Evolutionary conservation across 2,329 filamentous ascomycete species (phyloP), one percentile per base, ranked within the genome.

Genomic region (Phaeophleospora eucalypticola): DNA sequence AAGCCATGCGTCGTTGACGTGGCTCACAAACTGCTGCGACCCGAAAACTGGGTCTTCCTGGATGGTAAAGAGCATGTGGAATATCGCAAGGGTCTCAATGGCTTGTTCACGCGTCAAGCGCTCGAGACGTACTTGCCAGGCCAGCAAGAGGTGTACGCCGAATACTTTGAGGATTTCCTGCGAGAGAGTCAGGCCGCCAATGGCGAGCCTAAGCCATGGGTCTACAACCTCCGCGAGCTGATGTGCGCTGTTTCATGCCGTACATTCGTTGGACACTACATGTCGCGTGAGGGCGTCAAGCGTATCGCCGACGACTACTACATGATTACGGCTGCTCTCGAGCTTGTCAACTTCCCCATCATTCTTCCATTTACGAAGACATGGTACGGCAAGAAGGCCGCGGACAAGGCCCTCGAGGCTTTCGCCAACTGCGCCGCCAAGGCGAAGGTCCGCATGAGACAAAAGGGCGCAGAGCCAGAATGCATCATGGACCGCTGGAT

Each of bases 401-500:
- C 91, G 48, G 88, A 95, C 63, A 89, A 95, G 83, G 89, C 95
- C 27, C 76, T 97, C 56, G 79, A 78, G 40, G 90, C 95, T 67
- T 97, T 97, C 65, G 74, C 85, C 66, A 90, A 89, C 71, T 96
- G 91, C 65, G 87, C 91, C 38, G 87, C 89, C 53, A 95, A 96
- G 78, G 86, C 87, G 71, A 95, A 93, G 76, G 84, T 89, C 33
- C 48, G 66, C 37, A 68, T 97, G 87, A 59, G 58, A 83, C 84
- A 60, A 84, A 88, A 45, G 88, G 91, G 90, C 62, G 90, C 89
- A 55, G 82, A 91, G 48, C 74, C 91, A 47, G 85, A 83, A 56
- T 97, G 91, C 69, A 96, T 96, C 70, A 88, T 97, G 82, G 93
- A 98, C 67, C 87, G 82, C 49, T 98, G 93, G 93, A 75, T 97